These are phyloP conservation scores for Kwoniella shivajii DNA, from an alignment of 1,284 basidiomycete genomes.

Conservation along the genomic window DNA sequence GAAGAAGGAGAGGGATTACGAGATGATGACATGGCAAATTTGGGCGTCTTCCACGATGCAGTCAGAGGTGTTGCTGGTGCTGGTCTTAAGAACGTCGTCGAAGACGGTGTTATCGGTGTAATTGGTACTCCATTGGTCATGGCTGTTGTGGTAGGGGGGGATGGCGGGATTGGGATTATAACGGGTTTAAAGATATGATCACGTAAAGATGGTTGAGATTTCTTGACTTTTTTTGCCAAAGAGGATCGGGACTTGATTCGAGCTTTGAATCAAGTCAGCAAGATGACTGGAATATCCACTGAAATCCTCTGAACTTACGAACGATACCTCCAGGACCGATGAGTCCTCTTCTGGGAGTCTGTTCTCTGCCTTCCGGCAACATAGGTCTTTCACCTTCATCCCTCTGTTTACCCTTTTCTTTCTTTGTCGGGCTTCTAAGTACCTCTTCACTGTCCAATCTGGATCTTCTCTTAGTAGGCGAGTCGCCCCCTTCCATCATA, in stretches of 20 bases:
- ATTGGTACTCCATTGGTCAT: not conserved
- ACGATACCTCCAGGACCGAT: conserved; percentile 30
- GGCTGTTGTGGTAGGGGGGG: not conserved
- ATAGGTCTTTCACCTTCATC: conserved; percentile 8
- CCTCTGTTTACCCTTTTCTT: conserved; percentile 12
- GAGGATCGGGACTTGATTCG: conserved; percentile 12
- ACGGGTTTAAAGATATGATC: not conserved
- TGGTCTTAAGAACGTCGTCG: conserved; percentile 18
- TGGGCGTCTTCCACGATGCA: not conserved
- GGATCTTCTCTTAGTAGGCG: conserved; percentile 10
- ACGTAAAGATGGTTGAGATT: not conserved
- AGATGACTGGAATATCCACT: not conserved
- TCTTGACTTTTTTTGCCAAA: conserved; percentile 10
- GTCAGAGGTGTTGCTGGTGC: conserved; percentile 17
- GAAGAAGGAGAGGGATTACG: conserved; percentile 18
- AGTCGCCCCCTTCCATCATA: conserved; percentile 21
- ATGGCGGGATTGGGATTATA: conserved; percentile 4
- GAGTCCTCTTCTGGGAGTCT: conserved; percentile 23
- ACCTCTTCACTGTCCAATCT: not conserved
- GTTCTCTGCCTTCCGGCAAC: conserved; percentile 14
- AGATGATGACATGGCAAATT: conserved; percentile 16
- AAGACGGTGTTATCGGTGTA: conserved; percentile 9
- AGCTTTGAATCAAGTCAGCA: conserved; percentile 1
- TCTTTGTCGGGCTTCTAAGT: not conserved
- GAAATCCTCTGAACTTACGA: conserved; percentile 13